Percentiles rank a stretch among this genome's conserved stretches.
Evolutionary conservation across 331 rosid genomes (phyloP).

Genomic region (Rhamnella rubrinervis): DNA sequence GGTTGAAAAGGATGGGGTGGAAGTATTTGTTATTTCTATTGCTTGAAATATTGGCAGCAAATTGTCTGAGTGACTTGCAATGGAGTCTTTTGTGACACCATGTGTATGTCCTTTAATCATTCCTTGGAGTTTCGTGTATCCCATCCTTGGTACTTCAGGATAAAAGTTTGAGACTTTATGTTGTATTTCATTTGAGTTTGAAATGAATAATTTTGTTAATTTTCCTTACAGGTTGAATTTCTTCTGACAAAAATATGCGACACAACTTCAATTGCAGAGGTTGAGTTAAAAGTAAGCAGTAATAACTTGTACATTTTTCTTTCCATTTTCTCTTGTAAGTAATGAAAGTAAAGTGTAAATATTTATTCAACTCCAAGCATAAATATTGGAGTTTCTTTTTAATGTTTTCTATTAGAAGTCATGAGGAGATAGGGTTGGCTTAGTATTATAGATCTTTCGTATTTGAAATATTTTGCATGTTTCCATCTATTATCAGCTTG

Average conservation of each 20-base stretch:
- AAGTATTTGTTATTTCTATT: not conserved
- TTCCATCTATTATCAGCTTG: slow-evolving; percentile 48
- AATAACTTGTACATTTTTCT: not conserved
- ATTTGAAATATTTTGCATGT: slow-evolving; percentile 18
- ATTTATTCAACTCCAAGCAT: slow-evolving; percentile 8
- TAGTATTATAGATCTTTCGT: slow-evolving; percentile 7
- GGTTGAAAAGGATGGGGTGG: not conserved
- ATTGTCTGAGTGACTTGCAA: no score
- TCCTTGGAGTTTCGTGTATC: no score
- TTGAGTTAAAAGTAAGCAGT: slow-evolving; percentile 67
- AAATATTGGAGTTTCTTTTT: not conserved
- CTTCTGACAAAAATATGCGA: slow-evolving; percentile 67
- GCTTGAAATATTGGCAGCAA: no score
- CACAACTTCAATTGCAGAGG: slow-evolving; percentile 61
- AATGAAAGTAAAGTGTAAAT: slow-evolving; percentile 16
- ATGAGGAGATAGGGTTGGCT: not conserved
- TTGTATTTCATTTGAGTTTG: not conserved
- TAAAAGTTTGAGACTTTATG: not conserved
- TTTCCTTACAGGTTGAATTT: slow-evolving; percentile 63
- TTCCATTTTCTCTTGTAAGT: not conserved
- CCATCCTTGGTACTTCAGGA: not conserved
- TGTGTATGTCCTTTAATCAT: no score
- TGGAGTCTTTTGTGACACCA: no score
- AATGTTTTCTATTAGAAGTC: slow-evolving; percentile 9
- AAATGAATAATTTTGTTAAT: slow-evolving; percentile 23